phyloP scores from a whole-genome alignment of 2,329 filamentous ascomycete genomes.

The Paecilomyces dactylethromorphus region DNA sequence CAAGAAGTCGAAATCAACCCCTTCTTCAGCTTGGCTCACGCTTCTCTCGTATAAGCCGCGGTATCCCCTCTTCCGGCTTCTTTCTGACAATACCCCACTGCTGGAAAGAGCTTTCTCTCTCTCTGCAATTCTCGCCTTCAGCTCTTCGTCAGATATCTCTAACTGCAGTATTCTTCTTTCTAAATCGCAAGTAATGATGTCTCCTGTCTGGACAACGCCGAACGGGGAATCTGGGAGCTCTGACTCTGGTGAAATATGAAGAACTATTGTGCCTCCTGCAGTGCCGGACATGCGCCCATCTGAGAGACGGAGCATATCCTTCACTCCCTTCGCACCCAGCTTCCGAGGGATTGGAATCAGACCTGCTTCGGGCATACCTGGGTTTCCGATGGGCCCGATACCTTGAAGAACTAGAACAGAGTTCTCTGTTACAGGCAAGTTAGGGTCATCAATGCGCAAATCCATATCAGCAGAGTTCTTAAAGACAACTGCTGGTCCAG shows the following conservation, averaged over 20 bases:
- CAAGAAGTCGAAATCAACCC: slow-evolving; percentile 35
- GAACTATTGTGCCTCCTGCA: slow-evolving; percentile 48
- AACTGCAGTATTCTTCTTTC: slow-evolving; percentile 37
- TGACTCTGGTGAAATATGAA: slow-evolving; percentile 50
- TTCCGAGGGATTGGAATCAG: slow-evolving; percentile 47
- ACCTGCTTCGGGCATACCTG: slow-evolving; percentile 49
- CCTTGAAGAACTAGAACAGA: slow-evolving; percentile 44
- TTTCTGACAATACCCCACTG: slow-evolving; percentile 13
- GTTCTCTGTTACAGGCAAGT: slow-evolving; percentile 37
- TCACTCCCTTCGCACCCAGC: slow-evolving; percentile 40
- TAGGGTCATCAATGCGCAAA: slow-evolving; percentile 39
- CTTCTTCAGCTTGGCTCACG: slow-evolving; percentile 38
- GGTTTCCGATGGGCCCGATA: slow-evolving; percentile 46
- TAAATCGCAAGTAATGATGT: slow-evolving; percentile 42
- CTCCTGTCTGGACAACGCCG: slow-evolving; percentile 43
- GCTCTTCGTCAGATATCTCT: slow-evolving; percentile 35
- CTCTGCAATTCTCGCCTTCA: slow-evolving; percentile 30
- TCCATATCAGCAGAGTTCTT: slow-evolving; percentile 43
- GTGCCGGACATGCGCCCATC: slow-evolving; percentile 53
- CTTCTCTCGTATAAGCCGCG: slow-evolving; percentile 34
- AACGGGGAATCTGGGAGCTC: slow-evolving; percentile 42
- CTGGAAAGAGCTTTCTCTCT: slow-evolving; percentile 13
- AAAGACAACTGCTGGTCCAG: slow-evolving; percentile 43
- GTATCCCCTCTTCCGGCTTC: slow-evolving; percentile 28
- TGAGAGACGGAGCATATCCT: slow-evolving; percentile 48